Evolutionary conservation across 2,329 filamentous ascomycete genomes (phyloP), one percentile per base, ranked within the genome.

Genomic region (Calonectria hawksworthii): DNA sequence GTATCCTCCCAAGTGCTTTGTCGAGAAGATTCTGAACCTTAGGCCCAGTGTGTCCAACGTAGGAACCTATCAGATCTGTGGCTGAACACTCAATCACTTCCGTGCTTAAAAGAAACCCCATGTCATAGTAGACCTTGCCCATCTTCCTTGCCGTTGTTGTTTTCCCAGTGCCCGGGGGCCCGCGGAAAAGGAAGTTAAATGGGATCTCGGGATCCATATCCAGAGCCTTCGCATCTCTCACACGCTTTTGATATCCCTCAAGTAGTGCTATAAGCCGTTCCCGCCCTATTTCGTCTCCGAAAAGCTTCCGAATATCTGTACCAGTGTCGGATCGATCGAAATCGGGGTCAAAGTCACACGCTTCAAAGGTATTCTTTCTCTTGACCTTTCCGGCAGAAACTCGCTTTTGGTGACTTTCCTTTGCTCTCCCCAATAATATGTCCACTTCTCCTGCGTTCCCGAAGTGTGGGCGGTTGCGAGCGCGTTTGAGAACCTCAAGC

Each of bases 381-480:
- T 79, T 79, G 0, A 80, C 76, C 4, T 76, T 56, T 0, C 80
- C 78, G 0, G 77, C 75, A 0, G 78, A 79, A 0, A 74, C 63
- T 0, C 80, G 77, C 14, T 78, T 80, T 30, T 82, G 80, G 16
- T 81, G 77, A 1, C 71, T 80, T 6, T 72, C 59, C 28, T 76
- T 80, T 3, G 81, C 81, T 9, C 67, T 72, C 0, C 70, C 77
- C 0, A 82, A 75, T 0, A 82, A 38, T 0, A 75, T 95, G 59
- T 96, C 92, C 0, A 96, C 89, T 72, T 94, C 93, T 0, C 94
- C 93, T 0, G 90, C 94, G 76, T 96, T 96, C 0, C 93, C 93
- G 83, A 96, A 96, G 77, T 95, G 90, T 0, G 92, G 90, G 0
- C 91, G 87, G 75, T 94, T 93, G 1, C 93, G 89, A 0, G 90